Base-by-base conservation (phyloP, 2,329 filamentous ascomycete species). In the Fusarium armeniacum region DNA sequence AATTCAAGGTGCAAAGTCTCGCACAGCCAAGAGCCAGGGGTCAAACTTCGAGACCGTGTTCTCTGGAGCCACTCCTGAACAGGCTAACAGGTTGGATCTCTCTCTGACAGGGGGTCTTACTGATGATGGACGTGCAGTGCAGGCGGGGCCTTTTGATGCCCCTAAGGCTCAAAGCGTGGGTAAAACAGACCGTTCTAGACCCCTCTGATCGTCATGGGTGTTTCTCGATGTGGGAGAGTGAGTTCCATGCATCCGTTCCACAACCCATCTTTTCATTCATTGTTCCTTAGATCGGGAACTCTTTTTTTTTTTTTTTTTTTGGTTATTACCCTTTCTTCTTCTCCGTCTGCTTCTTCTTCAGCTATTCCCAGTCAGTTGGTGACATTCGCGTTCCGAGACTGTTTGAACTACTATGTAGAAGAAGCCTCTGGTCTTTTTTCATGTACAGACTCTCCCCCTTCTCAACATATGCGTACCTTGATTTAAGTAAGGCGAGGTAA, bases 161-260 rank as follows among this genome's bases (percentile, higher is more conserved):
- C 33, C 35, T 20, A 40, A 52, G 18, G 22, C 53, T 65, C 53
- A 49, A 69, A 47, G 60, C 44, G 43, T 65, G 57, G 40, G 40
- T 50, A 56, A 40, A 53, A 43, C 43, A 73, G 73, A 71, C 73
- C 66, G 73, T 71, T 75, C 73, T 71, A 75, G 73, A 75, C 59
- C 54, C 45, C 33, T 26, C 52, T 43, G 70, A 75, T 75, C 73
- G 65, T 73, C 71, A 75, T 72, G 33, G 64, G 62, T 44, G 65
- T 65, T 73, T 70, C 73, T 73, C 22, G 49, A 74, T 69, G 60
- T 66, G 62, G 73, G 58, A 45, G 56, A 50, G 52, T n/a, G 44
- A 64, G 69, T 73, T 67, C 73, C 73, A 75, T 46, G 56, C 47
- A 65, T 72, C 40, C 56, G 57, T 68, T 73, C 71, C 51, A 69